Percentiles rank a stretch among this genome's conserved stretches.
phyloP scores from a whole-genome alignment of 192 early-diverging fungal genomes.

The Backusella mclennaniae region DNA sequence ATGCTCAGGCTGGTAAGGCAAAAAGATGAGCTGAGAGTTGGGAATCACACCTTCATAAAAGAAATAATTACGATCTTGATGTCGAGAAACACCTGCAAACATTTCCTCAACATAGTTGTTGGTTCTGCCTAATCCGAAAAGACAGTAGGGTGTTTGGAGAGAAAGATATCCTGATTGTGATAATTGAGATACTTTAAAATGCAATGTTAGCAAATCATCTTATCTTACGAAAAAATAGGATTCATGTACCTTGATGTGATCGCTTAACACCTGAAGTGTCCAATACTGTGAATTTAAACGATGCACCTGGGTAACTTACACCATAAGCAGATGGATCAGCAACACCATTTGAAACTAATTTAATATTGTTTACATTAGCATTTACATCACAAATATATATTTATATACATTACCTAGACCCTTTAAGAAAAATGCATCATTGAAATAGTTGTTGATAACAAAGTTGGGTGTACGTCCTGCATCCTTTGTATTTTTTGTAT shows the following conservation, averaged over 20 bases:
- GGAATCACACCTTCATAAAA: conserved; percentile 87
- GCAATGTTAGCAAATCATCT: background rate
- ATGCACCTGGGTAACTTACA: conserved; percentile 79
- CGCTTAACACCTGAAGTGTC: conserved; percentile 77
- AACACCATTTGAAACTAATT: conserved; percentile 62
- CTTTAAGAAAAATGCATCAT: conserved; percentile 94
- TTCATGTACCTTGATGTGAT: conserved; percentile 60
- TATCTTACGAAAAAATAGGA: background rate
- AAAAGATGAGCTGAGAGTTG: conserved; percentile 87
- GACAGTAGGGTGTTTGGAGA: conserved; percentile 74
- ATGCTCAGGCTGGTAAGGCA: conserved; percentile 66
- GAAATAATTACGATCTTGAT: conserved; percentile 58
- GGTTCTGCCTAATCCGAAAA: conserved; percentile 89
- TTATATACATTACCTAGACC: conserved; percentile 47
- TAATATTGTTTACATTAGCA: background rate
- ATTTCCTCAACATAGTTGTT: conserved; percentile 96
- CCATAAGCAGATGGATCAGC: conserved; percentile 63
- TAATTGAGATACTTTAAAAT: conserved; percentile 62
- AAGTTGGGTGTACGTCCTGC: conserved; percentile 53
- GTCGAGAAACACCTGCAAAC: conserved; percentile 76
- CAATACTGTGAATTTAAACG: conserved; percentile 86
- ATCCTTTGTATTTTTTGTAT: conserved; percentile 26
- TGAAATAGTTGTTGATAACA: conserved; percentile 88
- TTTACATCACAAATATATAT: background rate
- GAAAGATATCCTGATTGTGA: conserved; percentile 77